These are phyloP conservation scores for Narthecium ossifragum DNA, from an alignment of 106 monocot genomes.

Conservation along the genomic window DNA sequence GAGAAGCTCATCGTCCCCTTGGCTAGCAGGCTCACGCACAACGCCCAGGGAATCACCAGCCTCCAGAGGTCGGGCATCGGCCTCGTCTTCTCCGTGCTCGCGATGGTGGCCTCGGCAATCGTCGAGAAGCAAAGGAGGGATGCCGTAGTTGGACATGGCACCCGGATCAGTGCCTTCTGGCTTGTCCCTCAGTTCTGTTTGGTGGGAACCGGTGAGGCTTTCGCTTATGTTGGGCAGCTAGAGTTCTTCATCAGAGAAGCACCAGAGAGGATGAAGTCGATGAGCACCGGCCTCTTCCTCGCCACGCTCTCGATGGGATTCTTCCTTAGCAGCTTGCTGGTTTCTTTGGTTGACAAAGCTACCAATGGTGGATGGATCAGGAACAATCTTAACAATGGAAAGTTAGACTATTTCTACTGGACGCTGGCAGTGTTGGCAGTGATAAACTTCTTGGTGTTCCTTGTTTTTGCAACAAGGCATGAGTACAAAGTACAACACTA, in stretches of 20 bases:
- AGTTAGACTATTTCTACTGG: slow-evolving; percentile 85
- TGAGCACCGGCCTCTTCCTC: slow-evolving; percentile 89
- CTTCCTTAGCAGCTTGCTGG: slow-evolving; percentile 72
- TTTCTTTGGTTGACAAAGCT: slow-evolving; percentile 35
- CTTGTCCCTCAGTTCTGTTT: slow-evolving; percentile 82
- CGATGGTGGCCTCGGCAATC: slow-evolving; percentile 61
- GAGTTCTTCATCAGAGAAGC: slow-evolving; percentile 91
- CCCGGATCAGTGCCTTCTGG: slow-evolving; percentile 56
- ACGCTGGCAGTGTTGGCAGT: slow-evolving; percentile 64
- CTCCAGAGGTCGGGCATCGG: slow-evolving; percentile 75
- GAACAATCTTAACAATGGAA: slow-evolving; percentile 62
- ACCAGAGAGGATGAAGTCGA: slow-evolving; percentile 86
- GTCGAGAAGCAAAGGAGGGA: slow-evolving; percentile 29
- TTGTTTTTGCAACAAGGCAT: slow-evolving; percentile 45
- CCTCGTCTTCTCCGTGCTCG: slow-evolving; percentile 44
- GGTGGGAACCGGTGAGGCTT: slow-evolving; percentile 75
- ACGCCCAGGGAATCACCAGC: slow-evolving; percentile 53
- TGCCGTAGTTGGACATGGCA: background rate
- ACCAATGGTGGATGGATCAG: slow-evolving; percentile 56
- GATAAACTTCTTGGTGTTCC: slow-evolving; percentile 53
- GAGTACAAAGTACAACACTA: slow-evolving; percentile 40
- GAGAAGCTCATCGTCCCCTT: slow-evolving; percentile 68
- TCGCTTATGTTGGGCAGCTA: slow-evolving; percentile 79
- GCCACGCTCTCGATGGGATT: slow-evolving; percentile 76
- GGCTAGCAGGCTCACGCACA: slow-evolving; percentile 41